phyloP scores from a whole-genome alignment of 2,329 filamentous ascomycete species.

The Exophiala mesophila region DNA sequence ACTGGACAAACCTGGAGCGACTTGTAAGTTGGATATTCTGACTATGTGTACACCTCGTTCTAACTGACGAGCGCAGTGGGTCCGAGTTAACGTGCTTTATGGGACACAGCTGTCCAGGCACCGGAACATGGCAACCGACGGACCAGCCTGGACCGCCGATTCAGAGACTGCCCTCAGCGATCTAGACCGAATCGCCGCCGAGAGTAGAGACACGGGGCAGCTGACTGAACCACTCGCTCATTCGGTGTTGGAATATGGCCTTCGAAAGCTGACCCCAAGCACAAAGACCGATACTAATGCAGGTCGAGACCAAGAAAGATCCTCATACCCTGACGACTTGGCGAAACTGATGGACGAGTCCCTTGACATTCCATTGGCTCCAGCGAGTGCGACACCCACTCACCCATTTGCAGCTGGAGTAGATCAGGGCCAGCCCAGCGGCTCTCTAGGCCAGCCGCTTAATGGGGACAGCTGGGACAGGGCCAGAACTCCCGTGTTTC shows the following conservation, averaged over 20 bases:
- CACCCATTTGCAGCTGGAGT: too few species aligned
- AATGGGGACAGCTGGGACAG: too few species aligned
- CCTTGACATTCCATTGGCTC: too few species aligned
- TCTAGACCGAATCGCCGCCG: slow-evolving; percentile 7
- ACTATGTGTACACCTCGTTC: background rate
- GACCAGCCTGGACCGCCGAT: background rate
- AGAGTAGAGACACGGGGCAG: slow-evolving; percentile 4
- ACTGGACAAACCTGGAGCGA: slow-evolving; percentile 11
- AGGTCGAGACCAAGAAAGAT: slow-evolving; percentile 3
- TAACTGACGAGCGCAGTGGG: slow-evolving; percentile 1
- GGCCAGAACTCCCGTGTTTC: slow-evolving; percentile 3
- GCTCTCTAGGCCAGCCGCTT: too few species aligned
- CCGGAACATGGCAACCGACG: background rate
- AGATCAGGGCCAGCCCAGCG: too few species aligned
- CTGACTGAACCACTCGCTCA: slow-evolving; percentile 9
- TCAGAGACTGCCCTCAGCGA: slow-evolving; percentile 1
- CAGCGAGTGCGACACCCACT: too few species aligned
- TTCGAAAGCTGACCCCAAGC: slow-evolving; percentile 2
- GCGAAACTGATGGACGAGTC: slow-evolving; percentile 6
- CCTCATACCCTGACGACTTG: slow-evolving; percentile 3
- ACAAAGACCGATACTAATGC: background rate
- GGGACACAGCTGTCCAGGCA: slow-evolving; percentile 7
- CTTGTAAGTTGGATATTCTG: slow-evolving; percentile 7
- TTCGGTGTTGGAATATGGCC: slow-evolving; percentile 8
- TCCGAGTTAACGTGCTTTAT: slow-evolving; percentile 12